phyloP scores from a whole-genome alignment of 306 rosid species.

The Senna tora region DNA sequence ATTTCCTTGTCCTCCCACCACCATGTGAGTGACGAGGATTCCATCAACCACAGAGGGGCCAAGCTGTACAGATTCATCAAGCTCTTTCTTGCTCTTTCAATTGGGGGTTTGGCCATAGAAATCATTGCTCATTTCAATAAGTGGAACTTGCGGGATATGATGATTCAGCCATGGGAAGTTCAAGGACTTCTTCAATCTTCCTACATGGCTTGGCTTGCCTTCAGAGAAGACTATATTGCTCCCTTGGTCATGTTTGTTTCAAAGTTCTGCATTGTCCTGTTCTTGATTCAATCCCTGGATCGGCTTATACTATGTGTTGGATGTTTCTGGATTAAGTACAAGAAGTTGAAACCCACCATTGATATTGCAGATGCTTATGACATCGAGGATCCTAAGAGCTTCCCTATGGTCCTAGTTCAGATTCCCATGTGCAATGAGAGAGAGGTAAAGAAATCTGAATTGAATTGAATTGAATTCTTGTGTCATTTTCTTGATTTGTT shows the following conservation, averaged over 20 bases:
- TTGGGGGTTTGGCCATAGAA: slow-evolving; percentile 66
- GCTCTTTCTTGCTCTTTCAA: slow-evolving; percentile 64
- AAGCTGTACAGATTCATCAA: slow-evolving; percentile 73
- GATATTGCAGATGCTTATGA: slow-evolving; percentile 60
- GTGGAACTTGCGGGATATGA: slow-evolving; percentile 64
- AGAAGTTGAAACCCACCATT: slow-evolving; percentile 73
- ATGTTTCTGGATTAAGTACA: slow-evolving; percentile 92
- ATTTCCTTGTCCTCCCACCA: slow-evolving; percentile 63
- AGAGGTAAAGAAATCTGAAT: slow-evolving; percentile 66
- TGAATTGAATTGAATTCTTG: slow-evolving; percentile 3
- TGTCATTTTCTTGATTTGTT: neutral
- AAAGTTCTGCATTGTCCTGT: slow-evolving; percentile 76
- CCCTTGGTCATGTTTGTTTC: slow-evolving; percentile 72
- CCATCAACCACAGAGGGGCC: slow-evolving; percentile 63
- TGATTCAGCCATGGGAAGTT: slow-evolving; percentile 85
- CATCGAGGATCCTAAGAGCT: slow-evolving; percentile 66
- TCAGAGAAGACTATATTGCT: slow-evolving; percentile 83
- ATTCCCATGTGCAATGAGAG: slow-evolving; percentile 99
- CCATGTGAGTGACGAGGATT: slow-evolving; percentile 62
- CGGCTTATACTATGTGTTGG: slow-evolving; percentile 89
- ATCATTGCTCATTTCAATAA: slow-evolving; percentile 77
- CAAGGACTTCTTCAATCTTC: slow-evolving; percentile 68
- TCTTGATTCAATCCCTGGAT: slow-evolving; percentile 90
- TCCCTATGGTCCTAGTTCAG: slow-evolving; percentile 94
- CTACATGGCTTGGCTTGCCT: slow-evolving; percentile 76